Conservation (phyloP, 164 flowering plant species). For the Paratinospora sagittata region DNA sequence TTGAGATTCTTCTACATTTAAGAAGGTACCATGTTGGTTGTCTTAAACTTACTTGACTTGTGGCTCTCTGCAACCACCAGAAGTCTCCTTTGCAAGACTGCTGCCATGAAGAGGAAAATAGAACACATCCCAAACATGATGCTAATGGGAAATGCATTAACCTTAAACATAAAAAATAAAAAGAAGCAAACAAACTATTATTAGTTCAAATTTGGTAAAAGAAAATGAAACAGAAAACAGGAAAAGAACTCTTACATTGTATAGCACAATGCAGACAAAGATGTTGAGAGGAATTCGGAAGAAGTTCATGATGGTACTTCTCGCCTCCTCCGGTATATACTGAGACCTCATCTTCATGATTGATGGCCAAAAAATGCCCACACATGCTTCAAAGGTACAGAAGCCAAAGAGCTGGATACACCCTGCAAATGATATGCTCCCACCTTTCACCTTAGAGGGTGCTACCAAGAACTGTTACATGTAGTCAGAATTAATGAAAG, state of each 20-base stretch:
- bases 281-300: slow-evolving; percentile 96
- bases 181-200: not conserved
- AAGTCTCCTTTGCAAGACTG: slow-evolving; percentile 79
- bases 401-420: slow-evolving; percentile 83
- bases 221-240: not conserved
- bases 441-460: slow-evolving; percentile 63
- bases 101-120: slow-evolving; percentile 81
- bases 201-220: no score
- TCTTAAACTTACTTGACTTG: slow-evolving; percentile 61
- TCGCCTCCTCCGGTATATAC: slow-evolving; percentile 95
- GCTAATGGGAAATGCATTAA: slow-evolving; percentile 89
- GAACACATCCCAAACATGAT: slow-evolving; percentile 99
- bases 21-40: not conserved
- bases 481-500: no score
- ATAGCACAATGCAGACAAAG: slow-evolving; percentile 84
- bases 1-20: no score
- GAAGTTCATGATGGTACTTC: slow-evolving; percentile 98
- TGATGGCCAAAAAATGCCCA: slow-evolving; percentile 96
- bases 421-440: slow-evolving; percentile 68
- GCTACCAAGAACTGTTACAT: slow-evolving; percentile 58
- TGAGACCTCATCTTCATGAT: slow-evolving; percentile 99
- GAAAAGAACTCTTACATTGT: slow-evolving; percentile 53
- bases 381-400: slow-evolving; percentile 87
- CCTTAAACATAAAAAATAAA: slow-evolving; percentile 48
- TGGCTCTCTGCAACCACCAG: slow-evolving; percentile 54